These are phyloP conservation scores for Epicoccum sorghinum DNA, from an alignment of 2,329 filamentous ascomycete genomes.

Conservation along the genomic window DNA sequence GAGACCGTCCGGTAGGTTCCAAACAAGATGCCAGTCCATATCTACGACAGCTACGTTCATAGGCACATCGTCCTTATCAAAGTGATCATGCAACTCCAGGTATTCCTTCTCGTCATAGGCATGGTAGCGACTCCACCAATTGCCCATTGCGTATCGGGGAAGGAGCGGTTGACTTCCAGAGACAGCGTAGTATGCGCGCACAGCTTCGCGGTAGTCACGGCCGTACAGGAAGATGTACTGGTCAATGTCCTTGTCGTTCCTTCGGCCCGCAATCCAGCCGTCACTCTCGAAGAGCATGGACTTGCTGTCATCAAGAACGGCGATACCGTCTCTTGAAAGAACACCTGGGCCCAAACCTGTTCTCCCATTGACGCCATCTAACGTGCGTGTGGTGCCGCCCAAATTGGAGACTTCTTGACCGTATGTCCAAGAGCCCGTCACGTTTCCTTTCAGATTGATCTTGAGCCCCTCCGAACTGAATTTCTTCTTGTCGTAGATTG, in stretches of 20 bases:
- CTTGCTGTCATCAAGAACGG: conserved; percentile 60
- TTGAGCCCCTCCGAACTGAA: conserved; percentile 61
- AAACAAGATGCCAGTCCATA: conserved; percentile 70
- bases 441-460: conserved; percentile 54
- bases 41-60: conserved; percentile 66
- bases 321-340: conserved; percentile 58
- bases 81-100: conserved; percentile 62
- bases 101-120: conserved; percentile 64
- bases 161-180: conserved; percentile 63
- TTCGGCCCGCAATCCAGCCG: conserved; percentile 59
- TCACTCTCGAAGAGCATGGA: conserved; percentile 63
- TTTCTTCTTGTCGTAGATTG: conserved; percentile 63
- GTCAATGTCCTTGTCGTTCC: conserved; percentile 58
- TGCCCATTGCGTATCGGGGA: conserved; percentile 65
- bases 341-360: conserved; percentile 59
- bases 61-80: conserved; percentile 59
- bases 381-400: conserved; percentile 59
- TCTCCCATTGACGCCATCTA: conserved; percentile 61
- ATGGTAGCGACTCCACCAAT: conserved; percentile 71
- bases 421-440: conserved; percentile 59
- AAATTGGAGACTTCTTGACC: conserved; percentile 51
- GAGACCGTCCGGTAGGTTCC: conserved; percentile 37
- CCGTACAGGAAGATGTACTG: conserved; percentile 67
- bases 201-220: conserved; percentile 60
- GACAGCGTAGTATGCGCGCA: conserved; percentile 61